Percentiles rank a stretch among this genome's conserved stretches.
Conservation (phyloP, 805 yeast genomes). For the Yamadazyma takamatsuzukensis region DNA sequence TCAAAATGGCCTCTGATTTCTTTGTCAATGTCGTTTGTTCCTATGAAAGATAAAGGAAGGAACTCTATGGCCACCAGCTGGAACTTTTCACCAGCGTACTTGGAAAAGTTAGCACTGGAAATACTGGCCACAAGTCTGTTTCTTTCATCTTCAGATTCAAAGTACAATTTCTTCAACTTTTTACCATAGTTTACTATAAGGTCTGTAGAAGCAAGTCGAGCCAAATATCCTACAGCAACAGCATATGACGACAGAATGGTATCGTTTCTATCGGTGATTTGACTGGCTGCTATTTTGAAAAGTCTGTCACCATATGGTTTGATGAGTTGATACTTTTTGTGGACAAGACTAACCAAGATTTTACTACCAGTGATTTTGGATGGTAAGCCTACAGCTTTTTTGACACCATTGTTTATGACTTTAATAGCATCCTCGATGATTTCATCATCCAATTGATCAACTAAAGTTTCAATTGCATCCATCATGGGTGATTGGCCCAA, state of each 20-base stretch:
- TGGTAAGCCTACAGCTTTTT: slow-evolving; percentile 80
- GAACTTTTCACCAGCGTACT: slow-evolving; percentile 66
- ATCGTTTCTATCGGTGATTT: slow-evolving; percentile 66
- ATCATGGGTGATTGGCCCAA: slow-evolving; percentile 83
- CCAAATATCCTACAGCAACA: slow-evolving; percentile 71
- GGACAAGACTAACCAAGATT: slow-evolving; percentile 61
- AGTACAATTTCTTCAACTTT: slow-evolving; percentile 52
- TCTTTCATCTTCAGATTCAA: slow-evolving; percentile 50
- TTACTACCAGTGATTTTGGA: slow-evolving; percentile 84
- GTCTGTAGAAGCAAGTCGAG: slow-evolving; percentile 56
- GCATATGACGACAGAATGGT: slow-evolving; percentile 76
- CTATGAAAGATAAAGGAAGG: slow-evolving; percentile 77
- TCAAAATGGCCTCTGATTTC: slow-evolving; percentile 49
- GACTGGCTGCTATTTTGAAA: slow-evolving; percentile 53
- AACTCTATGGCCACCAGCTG: slow-evolving; percentile 57
- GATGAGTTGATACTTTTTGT: slow-evolving; percentile 46
- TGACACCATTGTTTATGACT: slow-evolving; percentile 52
- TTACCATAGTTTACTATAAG: slow-evolving; percentile 52
- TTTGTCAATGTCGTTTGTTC: slow-evolving; percentile 58
- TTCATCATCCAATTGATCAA: slow-evolving; percentile 52
- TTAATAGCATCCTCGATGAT: slow-evolving; percentile 47
- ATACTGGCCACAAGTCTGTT: slow-evolving; percentile 51
- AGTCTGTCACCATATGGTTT: slow-evolving; percentile 59
- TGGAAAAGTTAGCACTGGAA: slow-evolving; percentile 64
- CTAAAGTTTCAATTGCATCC: slow-evolving; percentile 74